Evolutionary conservation across 768 basidiomycete species (phyloP).

Genomic region (Panaeolus cyanescens): DNA sequence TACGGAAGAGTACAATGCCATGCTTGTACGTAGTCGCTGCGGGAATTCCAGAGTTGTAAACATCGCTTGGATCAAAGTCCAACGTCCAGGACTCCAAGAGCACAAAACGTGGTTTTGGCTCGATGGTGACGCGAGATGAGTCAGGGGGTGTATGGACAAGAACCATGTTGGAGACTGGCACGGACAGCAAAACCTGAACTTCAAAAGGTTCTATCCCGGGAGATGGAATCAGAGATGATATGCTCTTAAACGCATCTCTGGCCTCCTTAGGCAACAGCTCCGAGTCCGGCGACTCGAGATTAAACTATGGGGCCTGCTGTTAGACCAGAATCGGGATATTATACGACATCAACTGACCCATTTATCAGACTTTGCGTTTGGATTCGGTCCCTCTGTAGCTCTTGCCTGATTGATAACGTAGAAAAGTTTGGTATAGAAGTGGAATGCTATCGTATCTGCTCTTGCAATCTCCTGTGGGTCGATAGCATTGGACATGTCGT

Average conservation of each 20-base stretch:
- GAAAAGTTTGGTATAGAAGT: slow-evolving; percentile 81
- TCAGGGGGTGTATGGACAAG: slow-evolving; percentile 67
- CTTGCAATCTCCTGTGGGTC: slow-evolving; percentile 42
- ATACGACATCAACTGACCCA: slow-evolving; percentile 58
- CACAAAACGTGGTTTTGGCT: slow-evolving; percentile 68
- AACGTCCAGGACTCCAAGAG: slow-evolving; percentile 76
- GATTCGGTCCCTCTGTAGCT: slow-evolving; percentile 50
- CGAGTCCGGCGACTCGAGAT: slow-evolving; percentile 76
- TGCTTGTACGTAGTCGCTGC: slow-evolving; percentile 85
- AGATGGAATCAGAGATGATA: slow-evolving; percentile 43
- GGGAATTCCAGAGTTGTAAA: slow-evolving; percentile 50
- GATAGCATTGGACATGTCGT: slow-evolving; percentile 34
- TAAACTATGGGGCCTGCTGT: slow-evolving; percentile 55
- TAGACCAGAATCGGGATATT: background rate
- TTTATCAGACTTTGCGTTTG: slow-evolving; percentile 66
- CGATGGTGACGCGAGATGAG: slow-evolving; percentile 61
- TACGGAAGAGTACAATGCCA: slow-evolving; percentile 80
- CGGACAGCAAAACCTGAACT: slow-evolving; percentile 67
- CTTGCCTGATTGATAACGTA: slow-evolving; percentile 75
- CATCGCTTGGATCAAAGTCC: slow-evolving; percentile 35
- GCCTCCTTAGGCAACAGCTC: slow-evolving; percentile 67
- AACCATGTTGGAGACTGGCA: slow-evolving; percentile 72
- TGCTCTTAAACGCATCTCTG: slow-evolving; percentile 57
- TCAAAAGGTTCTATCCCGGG: slow-evolving; percentile 50
- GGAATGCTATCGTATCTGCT: slow-evolving; percentile 86